A percentile compares a stretch with the other conserved stretches of the same genome.
phyloP scores from a whole-genome alignment of 495 filamentous ascomycete species.

The Aspergillus egyptiacus region DNA sequence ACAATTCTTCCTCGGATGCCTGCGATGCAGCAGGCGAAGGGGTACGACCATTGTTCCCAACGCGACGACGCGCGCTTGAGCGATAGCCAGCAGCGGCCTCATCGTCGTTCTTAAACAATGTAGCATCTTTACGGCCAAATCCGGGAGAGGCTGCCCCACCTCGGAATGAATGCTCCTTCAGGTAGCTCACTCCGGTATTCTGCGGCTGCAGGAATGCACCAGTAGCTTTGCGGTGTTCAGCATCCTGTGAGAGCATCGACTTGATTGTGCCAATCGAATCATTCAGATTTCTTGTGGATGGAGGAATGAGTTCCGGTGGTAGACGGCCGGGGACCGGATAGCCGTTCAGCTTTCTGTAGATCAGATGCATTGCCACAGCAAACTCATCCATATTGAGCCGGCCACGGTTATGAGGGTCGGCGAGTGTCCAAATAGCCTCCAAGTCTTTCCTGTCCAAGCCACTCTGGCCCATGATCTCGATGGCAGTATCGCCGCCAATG shows the following conservation, averaged over 20 bases:
- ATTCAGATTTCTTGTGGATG: conserved; percentile 89
- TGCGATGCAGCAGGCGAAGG: conserved; percentile 72
- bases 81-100: conserved; percentile 80
- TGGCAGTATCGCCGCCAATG: conserved; percentile 86
- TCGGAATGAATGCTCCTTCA: conserved; percentile 93
- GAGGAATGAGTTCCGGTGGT: conserved; percentile 89
- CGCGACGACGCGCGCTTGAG: conserved; percentile 84
- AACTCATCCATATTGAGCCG: conserved; percentile 97
- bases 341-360: conserved; percentile 92
- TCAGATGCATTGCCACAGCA: conserved; percentile 97
- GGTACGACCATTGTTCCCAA: conserved; percentile 66
- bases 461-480: conserved; percentile 97
- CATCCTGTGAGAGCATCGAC: conserved; percentile 84
- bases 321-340: conserved; percentile 90
- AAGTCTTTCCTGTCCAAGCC: conserved; percentile 84
- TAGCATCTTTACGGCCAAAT: conserved; percentile 76
- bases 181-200: conserved; percentile 93
- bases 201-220: conserved; percentile 86
- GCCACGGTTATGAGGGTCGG: conserved; percentile 88
- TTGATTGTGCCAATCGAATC: conserved; percentile 91
- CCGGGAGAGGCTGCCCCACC: conserved; percentile 39
- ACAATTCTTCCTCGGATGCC: conserved; percentile 73
- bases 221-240: conserved; percentile 73
- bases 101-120: conserved; percentile 94
- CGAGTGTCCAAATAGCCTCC: conserved; percentile 91